Evolutionary conservation across 2,329 filamentous ascomycete species (phyloP).

Genomic region (Penicillium hesseltinei): DNA sequence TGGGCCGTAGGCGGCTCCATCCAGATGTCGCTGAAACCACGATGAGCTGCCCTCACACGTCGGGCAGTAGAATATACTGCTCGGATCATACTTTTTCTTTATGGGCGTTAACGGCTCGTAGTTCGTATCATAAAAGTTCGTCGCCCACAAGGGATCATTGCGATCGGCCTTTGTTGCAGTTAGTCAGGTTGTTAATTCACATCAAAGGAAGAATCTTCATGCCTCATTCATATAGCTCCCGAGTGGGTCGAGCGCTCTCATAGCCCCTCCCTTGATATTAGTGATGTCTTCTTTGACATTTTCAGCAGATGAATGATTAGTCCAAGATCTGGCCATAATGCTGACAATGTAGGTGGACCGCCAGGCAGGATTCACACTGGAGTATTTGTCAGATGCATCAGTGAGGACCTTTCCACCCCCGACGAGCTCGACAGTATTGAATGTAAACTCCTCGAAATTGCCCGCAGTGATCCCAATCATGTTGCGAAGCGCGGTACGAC

Average conservation of each 20-base stretch:
- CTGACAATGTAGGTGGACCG: slow-evolving; percentile 42
- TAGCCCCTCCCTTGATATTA: slow-evolving; percentile 30
- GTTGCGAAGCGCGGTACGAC: neutral
- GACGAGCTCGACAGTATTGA: neutral
- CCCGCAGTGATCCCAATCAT: neutral
- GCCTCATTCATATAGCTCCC: slow-evolving; percentile 42
- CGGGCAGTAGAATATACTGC: neutral
- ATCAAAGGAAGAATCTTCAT: neutral
- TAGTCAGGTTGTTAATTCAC: neutral
- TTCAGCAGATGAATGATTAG: slow-evolving; percentile 14
- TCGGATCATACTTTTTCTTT: neutral
- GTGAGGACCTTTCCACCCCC: slow-evolving; percentile 35
- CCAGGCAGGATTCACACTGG: slow-evolving; percentile 54
- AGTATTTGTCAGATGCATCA: slow-evolving; percentile 34
- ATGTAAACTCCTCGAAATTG: neutral
- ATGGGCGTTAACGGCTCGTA: neutral
- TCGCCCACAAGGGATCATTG: slow-evolving; percentile 13
- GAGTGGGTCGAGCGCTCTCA: slow-evolving; percentile 31
- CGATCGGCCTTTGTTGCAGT: slow-evolving; percentile 14
- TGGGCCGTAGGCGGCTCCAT: slow-evolving; percentile 5
- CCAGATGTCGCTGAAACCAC: neutral
- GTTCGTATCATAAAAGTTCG: neutral
- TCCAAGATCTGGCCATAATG: slow-evolving; percentile 26
- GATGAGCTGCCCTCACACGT: neutral
- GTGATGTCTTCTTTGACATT: slow-evolving; percentile 31